Conservation (phyloP, 1,139 yeast species). For the Hemisphaericaspora subhashii region DNA sequence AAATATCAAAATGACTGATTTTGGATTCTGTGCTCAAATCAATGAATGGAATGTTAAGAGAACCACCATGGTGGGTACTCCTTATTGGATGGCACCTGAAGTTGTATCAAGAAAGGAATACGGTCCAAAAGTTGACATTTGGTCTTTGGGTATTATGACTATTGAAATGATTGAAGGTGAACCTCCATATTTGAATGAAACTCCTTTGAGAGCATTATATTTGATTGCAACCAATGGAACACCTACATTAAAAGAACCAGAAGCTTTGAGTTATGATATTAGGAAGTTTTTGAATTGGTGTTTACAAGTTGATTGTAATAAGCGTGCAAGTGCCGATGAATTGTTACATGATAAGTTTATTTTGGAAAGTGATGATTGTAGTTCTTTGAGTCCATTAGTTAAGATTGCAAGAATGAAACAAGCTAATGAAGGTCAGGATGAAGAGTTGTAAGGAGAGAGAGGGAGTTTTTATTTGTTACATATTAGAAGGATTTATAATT, state of each 20-base stretch:
- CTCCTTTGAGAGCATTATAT: slow-evolving; percentile 88
- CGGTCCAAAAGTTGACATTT: slow-evolving; percentile 95
- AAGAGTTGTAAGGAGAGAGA: neutral
- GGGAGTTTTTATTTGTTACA: neutral
- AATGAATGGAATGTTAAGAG: slow-evolving; percentile 83
- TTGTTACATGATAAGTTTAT: slow-evolving; percentile 74
- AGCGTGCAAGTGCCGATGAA: slow-evolving; percentile 79
- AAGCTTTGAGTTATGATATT: slow-evolving; percentile 65
- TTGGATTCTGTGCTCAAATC: slow-evolving; percentile 94
- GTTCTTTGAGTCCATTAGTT: slow-evolving; percentile 84
- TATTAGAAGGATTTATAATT: too few species aligned
- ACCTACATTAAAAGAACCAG: slow-evolving; percentile 88
- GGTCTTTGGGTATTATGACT: slow-evolving; percentile 97
- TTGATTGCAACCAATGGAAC: slow-evolving; percentile 96
- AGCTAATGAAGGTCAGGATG: slow-evolving; percentile 36
- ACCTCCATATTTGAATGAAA: slow-evolving; percentile 94
- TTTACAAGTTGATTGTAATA: slow-evolving; percentile 80
- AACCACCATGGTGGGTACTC: slow-evolving; percentile 99
- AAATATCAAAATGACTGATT: slow-evolving; percentile 85
- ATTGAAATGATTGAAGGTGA: slow-evolving; percentile 99
- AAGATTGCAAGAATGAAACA: slow-evolving; percentile 84
- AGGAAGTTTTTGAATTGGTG: slow-evolving; percentile 75
- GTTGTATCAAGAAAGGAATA: slow-evolving; percentile 91
- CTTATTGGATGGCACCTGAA: slow-evolving; percentile 99
- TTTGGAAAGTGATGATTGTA: slow-evolving; percentile 66